Percentiles rank a stretch among this genome's conserved stretches.
These are phyloP conservation scores for Nannizziopsis arthrosporioides DNA, from an alignment of 2,329 filamentous ascomycete species.

Conservation along the genomic window DNA sequence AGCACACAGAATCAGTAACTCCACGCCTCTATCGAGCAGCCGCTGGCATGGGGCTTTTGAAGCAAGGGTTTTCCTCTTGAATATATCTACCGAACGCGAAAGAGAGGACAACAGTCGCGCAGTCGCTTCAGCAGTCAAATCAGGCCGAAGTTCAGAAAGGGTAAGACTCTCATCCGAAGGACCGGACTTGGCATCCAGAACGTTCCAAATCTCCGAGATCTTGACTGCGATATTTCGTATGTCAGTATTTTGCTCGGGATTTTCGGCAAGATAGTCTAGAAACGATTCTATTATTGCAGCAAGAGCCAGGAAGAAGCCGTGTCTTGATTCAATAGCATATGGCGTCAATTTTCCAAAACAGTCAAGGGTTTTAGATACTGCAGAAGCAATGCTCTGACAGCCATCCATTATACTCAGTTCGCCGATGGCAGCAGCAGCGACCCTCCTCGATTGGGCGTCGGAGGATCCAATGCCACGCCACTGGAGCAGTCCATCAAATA, in stretches of 20 bases:
- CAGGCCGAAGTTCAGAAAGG: constrained; percentile 29
- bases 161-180: constrained; percentile 32
- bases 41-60: constrained; percentile 16
- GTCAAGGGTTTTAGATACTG: constrained; percentile 25
- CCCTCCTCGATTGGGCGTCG: constrained; percentile 60
- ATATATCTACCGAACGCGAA: constrained; percentile 17
- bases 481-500: constrained; percentile 59
- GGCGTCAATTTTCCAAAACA: constrained; percentile 29
- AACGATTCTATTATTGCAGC: constrained; percentile 29
- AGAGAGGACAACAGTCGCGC: constrained; percentile 32
- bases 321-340: constrained; percentile 33
- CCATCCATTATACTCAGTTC: constrained; percentile 26
- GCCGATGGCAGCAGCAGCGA: constrained; percentile 60
- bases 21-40: constrained; percentile 23
- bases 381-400: constrained; percentile 23
- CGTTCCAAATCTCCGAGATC: constrained; percentile 28
- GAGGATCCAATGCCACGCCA: constrained; percentile 84
- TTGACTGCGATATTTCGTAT: constrained; percentile 21
- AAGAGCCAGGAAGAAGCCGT: constrained; percentile 35
- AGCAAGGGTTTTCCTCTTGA: not conserved
- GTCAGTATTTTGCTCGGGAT: constrained; percentile 16
- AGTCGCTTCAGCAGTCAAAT: constrained; percentile 33
- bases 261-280: constrained; percentile 15
- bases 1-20: constrained; percentile 31
- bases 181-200: constrained; percentile 25